Evolutionary conservation across 1,139 yeast species (phyloP), one percentile per base, ranked within the genome.

Genomic region (Kazachstania sp.): DNA sequence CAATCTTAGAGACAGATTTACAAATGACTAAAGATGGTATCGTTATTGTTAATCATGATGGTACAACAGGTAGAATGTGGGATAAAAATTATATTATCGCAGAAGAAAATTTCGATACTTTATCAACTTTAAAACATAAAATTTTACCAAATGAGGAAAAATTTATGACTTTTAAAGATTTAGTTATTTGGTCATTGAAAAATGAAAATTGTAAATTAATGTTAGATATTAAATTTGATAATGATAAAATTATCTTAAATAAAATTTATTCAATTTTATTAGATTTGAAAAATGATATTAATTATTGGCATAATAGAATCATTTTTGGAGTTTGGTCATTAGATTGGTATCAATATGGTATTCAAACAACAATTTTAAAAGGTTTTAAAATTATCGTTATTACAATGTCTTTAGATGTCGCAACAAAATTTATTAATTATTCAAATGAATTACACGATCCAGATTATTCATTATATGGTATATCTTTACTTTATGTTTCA

Each of bases 281-380:
- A 26, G 61, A 66, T 3, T 75, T 76, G 6, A 70, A 75, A 38
- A 59, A 69, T 20, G 81, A 83, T 60, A 49, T 78, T 37, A 58
- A 65, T 15, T 85, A 73, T 68, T 90, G 97, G 97, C 72, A 74
- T 46, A 69, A 72, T 31, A 74, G 78, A 43, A 68, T 87, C 43
- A 81, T 83, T 47, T 78, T 87, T 61, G 97, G 97, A 0, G 66
- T 90, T 32, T 92, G 97, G 97, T 71, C 77, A 52, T 63, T 82
- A 45, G 77, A 77, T 48, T 84, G 83, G 59, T 74, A 84, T 53
- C 74, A 77, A 53, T 79, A 73, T 52, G 77, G 76, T 40, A 64
- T 68, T 40, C 56, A 56, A 26, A 66, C 72, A 13, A 69, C 73
- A 4, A 66, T 75, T 1, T 51, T 73, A 26, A 59, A 60, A 13